Base-by-base conservation (phyloP, 257 asterid genomes). In the Przewalskia tangutica region DNA sequence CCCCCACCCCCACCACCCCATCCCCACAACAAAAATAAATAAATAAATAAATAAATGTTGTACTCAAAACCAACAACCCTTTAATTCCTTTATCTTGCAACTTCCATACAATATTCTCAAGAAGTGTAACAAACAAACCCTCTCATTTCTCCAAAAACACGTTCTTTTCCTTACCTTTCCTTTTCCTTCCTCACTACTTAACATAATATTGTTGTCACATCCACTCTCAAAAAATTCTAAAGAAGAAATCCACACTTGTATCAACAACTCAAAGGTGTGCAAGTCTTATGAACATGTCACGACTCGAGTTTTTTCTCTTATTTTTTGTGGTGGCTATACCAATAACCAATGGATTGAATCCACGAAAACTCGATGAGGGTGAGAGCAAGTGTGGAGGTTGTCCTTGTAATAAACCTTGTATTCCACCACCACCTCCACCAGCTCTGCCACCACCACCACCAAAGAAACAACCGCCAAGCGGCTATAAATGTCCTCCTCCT, bases 371-470 rank as follows among this genome's bases (percentile, higher is more conserved):
- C 6, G 93, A 86, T 8, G 90, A 87, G 44, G 81, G 68, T 40
- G 92, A 84, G 9, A 91, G 86, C 89, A 93, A 92, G 88, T 93
- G 98, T 48, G 95, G 93, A 3, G 84, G 88, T 12, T 93, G 97
- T 88, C 97, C 97, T 58, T 93, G 97, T 86, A 85, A 89, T 85
- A 89, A 51, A 56, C 93, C 97, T 6, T 93, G 97, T 66, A 60
- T 53, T 56, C 90, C 91, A 0, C 84, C 89, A 1, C 88, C 93
- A 0, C 87, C 90, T 0, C 90, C 93, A 2, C 88, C 92, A 0
- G 83, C 85, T 0, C 64, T 85, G 0, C 48, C 81, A 0, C 83
- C 86, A 0, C 86, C 88, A 0, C 87, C 81, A 0, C 58, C 82
- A 0, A 62, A 87, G 2, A 81, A 81, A 67, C 81, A 84, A 2